Percentiles rank a stretch among this genome's conserved stretches.
These are phyloP conservation scores for Pyrus communis DNA, from an alignment of 306 rosid genomes.

Conservation along the genomic window DNA sequence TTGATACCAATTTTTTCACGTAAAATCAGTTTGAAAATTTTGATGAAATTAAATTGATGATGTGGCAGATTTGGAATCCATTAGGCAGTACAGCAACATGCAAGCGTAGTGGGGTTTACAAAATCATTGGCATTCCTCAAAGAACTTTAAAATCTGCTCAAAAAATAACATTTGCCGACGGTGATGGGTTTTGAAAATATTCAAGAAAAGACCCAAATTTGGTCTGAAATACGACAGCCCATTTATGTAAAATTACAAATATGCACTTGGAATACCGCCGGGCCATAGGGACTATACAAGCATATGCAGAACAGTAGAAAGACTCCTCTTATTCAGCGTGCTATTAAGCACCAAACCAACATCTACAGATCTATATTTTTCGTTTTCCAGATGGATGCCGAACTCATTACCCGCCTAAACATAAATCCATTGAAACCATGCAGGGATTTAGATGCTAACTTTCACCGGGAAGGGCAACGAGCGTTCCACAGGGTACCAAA, in stretches of 20 bases:
- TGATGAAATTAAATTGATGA: neutral
- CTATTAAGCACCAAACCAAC: neutral
- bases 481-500: neutral
- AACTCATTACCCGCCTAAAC: neutral
- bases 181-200: neutral
- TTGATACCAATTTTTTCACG: too few relatives aligned
- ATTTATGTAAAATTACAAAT: constrained; percentile 1
- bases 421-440: neutral
- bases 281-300: neutral
- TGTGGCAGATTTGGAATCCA: neutral
- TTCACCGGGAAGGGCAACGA: neutral
- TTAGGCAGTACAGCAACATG: neutral
- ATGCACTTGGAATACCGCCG: neutral
- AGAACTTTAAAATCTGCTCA: neutral
- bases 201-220: neutral
- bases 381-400: neutral
- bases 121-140: neutral
- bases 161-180: neutral
- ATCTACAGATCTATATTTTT: neutral
- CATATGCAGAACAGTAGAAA: neutral
- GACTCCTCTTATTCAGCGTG: neutral
- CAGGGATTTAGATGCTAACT: neutral
- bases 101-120: neutral
- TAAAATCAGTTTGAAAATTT: neutral
- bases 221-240: neutral